Percentiles rank a stretch among this genome's conserved stretches.
These are phyloP conservation scores for Corymbia maculata DNA, from an alignment of 345 rosid genomes.

Conservation along the genomic window DNA sequence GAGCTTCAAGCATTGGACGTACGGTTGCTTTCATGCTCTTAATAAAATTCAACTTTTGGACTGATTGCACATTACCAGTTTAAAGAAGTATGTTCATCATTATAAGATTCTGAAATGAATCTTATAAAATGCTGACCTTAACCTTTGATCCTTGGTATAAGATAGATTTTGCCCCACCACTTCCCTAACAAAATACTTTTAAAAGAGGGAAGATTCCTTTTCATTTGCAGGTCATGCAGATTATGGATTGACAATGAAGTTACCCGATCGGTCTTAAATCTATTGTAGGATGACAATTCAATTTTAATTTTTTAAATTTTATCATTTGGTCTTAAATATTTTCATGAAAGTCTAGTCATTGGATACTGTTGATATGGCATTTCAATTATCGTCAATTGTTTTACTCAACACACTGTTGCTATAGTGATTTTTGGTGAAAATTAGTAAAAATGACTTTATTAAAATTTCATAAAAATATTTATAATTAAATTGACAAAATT, in stretches of 20 bases:
- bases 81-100: neutral
- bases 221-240: neutral
- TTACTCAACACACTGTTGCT: rapidly evolving
- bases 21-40: neutral
- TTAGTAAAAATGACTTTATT: rapidly evolving
- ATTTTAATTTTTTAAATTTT: neutral
- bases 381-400: neutral
- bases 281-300: neutral
- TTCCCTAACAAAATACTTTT: neutral
- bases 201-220: neutral
- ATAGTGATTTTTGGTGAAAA: rapidly evolving
- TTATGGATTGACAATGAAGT: neutral
- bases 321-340: rapidly evolving
- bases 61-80: neutral
- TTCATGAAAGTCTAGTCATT: rapidly evolving
- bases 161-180: neutral
- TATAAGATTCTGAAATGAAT: neutral
- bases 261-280: neutral
- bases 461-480: rapidly evolving
- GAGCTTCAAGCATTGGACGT: neutral
- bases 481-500: neutral
- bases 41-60: neutral
- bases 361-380: rapidly evolving
- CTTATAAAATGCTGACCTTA: neutral
- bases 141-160: neutral